Evolutionary conservation across 495 filamentous ascomycete genomes (phyloP), one percentile per base, ranked within the genome.

Genomic region (Aspergillus avenaceus): DNA sequence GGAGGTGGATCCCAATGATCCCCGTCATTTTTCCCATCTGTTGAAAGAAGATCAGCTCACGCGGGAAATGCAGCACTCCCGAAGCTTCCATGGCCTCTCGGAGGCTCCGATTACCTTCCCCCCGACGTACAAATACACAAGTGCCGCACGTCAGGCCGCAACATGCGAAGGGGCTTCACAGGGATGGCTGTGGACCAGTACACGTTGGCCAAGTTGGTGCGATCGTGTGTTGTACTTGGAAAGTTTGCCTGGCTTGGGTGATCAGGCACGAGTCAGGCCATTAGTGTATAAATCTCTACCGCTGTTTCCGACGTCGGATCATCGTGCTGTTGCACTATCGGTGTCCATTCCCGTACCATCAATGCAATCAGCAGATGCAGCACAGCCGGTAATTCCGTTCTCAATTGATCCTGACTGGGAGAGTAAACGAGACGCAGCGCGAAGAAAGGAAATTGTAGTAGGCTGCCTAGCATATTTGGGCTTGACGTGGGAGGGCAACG

Each of bases 171-270:
- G 42, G 0, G 61, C 65, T 21, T 65, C 66, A 36, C 71, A 81
- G 9, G 69, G 76, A 13, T 95, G 89, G 88, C 66, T 70, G 29
- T 96, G 89, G 81, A 84, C 89, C 21, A 71, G 66, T 37, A 84
- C 88, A 59, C 84, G 93, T 31, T 96, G 85, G 82, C 93, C 93
- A 1, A 86, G 86, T 60, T 98, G 93, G 92, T 95, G 89, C 53
- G 93, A 98, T 65, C 83, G 93, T 11, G 84, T 98, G 34, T 70
- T 98, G 14, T 97, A 82, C 59, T 74, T 90, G 12, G 79, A 84
- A n/a, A 52, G 80, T 11, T 81, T 84, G 5, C 49, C 63, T 11
- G 82, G 79, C 72, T 50, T 75, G 29, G 56, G 54, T 23, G 53
- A 63, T 13, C 47, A 47, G 3, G 41, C 64, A 31, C 36, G 55